Percentiles rank a stretch among this genome's conserved stretches.
Evolutionary conservation across 331 rosid genomes (phyloP).

Genomic region (Pyracantha coccinea): DNA sequence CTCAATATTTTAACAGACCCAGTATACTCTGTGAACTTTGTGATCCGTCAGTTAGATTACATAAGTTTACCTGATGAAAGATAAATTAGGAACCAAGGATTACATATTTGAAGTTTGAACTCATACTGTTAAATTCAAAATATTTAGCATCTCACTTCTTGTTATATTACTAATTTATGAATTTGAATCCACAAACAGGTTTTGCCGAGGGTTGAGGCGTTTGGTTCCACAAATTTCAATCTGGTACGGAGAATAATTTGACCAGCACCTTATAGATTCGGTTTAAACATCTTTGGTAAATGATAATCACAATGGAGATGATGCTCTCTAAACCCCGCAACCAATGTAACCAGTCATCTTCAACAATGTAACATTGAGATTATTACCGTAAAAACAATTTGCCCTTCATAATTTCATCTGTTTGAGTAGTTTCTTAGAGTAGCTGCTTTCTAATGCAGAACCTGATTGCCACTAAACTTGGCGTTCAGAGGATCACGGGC

Average conservation of each 20-base stretch:
- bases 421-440: background rate
- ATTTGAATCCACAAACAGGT: slow-evolving; percentile 39
- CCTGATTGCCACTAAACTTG: slow-evolving; percentile 86
- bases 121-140: background rate
- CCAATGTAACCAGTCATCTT: background rate
- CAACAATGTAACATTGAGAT: background rate
- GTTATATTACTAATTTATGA: slow-evolving; percentile 14
- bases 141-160: background rate
- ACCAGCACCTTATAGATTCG: background rate
- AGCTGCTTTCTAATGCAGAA: slow-evolving; percentile 42
- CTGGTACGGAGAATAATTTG: slow-evolving; percentile 45
- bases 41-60: background rate
- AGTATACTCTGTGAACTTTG: background rate
- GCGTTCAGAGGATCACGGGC: slow-evolving; percentile 89
- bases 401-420: background rate
- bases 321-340: no score
- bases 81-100: background rate
- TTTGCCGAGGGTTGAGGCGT: slow-evolving; percentile 65
- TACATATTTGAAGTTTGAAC: background rate
- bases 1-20: background rate
- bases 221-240: slow-evolving; percentile 56
- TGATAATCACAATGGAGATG: background rate
- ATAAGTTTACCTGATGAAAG: background rate
- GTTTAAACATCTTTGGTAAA: background rate
- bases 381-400: background rate